A percentile compares a stretch with the other conserved stretches of the same genome.
Evolutionary conservation across 2,329 filamentous ascomycete species (phyloP).

Genomic region (Sclerotinia trifoliorum): DNA sequence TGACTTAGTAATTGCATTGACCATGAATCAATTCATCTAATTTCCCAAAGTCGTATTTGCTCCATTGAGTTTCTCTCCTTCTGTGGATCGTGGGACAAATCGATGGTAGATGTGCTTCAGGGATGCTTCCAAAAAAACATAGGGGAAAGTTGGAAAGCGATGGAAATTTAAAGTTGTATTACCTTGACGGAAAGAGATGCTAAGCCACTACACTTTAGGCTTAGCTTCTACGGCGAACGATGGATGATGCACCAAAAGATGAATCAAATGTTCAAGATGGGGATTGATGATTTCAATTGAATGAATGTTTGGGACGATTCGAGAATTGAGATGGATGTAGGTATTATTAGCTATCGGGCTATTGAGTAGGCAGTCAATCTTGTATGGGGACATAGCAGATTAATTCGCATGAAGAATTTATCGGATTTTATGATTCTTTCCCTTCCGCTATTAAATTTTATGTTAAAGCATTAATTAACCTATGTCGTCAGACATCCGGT

Average conservation of each 20-base stretch:
- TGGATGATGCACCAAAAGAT: neutral
- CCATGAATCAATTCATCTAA: neutral
- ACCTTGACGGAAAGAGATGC: neutral
- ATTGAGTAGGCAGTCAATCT: no score
- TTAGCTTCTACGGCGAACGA: neutral
- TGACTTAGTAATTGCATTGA: neutral
- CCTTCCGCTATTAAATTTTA: no score
- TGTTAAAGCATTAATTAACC: no score
- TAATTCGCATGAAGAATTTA: no score
- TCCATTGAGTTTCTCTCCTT: neutral
- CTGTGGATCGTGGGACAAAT: neutral
- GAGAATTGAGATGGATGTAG: no score
- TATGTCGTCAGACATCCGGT: no score
- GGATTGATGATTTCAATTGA: neutral
- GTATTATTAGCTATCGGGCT: no score
- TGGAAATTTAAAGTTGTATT: conserved; percentile 4
- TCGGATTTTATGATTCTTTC: no score
- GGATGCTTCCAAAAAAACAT: neutral
- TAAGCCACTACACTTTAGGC: neutral
- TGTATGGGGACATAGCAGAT: no score
- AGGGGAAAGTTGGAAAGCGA: conserved; percentile 14
- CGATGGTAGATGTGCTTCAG: neutral
- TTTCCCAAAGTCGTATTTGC: conserved; percentile 16
- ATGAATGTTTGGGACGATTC: neutral
- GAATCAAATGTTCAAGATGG: neutral